phyloP scores from a whole-genome alignment of 208 protist genomes.

The Angomonas ambiguus region DNA sequence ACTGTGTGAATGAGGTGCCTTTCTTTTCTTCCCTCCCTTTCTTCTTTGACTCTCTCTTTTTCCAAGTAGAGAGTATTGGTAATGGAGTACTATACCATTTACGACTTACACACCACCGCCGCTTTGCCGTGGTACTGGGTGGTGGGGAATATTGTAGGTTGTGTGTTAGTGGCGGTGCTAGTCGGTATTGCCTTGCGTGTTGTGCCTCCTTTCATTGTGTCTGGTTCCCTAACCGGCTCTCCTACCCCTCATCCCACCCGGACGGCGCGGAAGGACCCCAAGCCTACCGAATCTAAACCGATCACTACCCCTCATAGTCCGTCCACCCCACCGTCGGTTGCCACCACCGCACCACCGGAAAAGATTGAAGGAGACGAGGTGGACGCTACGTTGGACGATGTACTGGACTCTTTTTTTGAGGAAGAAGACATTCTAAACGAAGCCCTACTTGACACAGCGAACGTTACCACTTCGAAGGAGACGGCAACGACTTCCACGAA shows the following conservation, averaged over 20 bases:
- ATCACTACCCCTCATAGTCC: background rate
- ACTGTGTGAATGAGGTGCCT: background rate
- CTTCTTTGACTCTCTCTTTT: background rate
- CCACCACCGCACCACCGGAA: too few relatives aligned
- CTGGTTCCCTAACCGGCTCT: too few relatives aligned
- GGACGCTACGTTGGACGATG: background rate
- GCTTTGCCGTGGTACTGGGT: too few relatives aligned
- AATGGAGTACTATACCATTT: slow-evolving; percentile 1
- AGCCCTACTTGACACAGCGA: background rate
- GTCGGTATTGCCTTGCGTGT: background rate
- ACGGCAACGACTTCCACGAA: background rate
- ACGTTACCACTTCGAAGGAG: background rate
- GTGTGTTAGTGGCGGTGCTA: background rate
- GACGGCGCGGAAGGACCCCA: too few relatives aligned
- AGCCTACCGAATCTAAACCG: too few relatives aligned
- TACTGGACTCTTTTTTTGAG: background rate
- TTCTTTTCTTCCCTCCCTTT: background rate
- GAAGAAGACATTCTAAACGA: background rate
- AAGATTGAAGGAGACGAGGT: background rate
- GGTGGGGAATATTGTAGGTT: too few relatives aligned
- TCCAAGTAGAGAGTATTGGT: background rate
- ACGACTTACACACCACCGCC: background rate
- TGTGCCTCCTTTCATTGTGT: background rate
- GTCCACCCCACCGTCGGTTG: background rate
- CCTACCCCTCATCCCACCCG: too few relatives aligned